Evolutionary conservation across 2,329 filamentous ascomycete species (phyloP).

Genomic region (Aspergillus costaricaensis): DNA sequence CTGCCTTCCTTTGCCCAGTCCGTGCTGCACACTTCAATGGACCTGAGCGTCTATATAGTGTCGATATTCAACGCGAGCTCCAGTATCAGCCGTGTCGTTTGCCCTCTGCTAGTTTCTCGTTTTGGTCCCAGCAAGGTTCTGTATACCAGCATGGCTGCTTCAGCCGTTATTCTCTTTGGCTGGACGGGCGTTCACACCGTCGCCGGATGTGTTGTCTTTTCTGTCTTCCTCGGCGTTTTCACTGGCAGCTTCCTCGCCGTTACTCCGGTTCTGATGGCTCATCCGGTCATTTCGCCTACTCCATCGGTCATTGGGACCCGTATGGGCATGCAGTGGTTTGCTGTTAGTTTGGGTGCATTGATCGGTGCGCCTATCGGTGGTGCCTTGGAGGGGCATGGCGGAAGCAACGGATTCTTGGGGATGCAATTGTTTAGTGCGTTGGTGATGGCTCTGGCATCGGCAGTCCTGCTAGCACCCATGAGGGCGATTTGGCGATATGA

Average conservation of each 20-base stretch:
- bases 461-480: slow-evolving; percentile 3
- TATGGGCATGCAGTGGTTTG: slow-evolving; percentile 17
- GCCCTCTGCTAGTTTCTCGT: neutral
- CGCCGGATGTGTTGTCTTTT: neutral
- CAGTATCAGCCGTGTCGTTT: slow-evolving; percentile 1
- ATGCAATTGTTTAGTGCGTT: slow-evolving; percentile 10
- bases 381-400: neutral
- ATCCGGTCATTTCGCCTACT: slow-evolving; percentile 11
- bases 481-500: slow-evolving; percentile 6
- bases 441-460: neutral
- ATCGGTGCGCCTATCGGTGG: slow-evolving; percentile 13
- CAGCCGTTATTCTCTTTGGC: slow-evolving; percentile 7
- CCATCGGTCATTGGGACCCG: slow-evolving; percentile 10
- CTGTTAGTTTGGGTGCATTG: slow-evolving; percentile 8
- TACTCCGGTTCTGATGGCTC: slow-evolving; percentile 13
- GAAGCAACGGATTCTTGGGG: slow-evolving; percentile 2
- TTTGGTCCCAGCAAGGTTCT: neutral
- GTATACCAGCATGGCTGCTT: neutral
- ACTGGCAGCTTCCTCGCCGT: slow-evolving; percentile 8
- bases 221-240: slow-evolving; percentile 5
- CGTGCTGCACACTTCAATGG: neutral
- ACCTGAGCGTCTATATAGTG: slow-evolving; percentile 10
- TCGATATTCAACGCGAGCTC: slow-evolving; percentile 12
- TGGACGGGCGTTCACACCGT: slow-evolving; percentile 11
- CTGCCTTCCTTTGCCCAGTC: slow-evolving; percentile 6